A percentile compares a stretch with the other conserved stretches of the same genome.
These are phyloP conservation scores for Boechera retrofracta DNA, from an alignment of 345 rosid species.

Conservation along the genomic window DNA sequence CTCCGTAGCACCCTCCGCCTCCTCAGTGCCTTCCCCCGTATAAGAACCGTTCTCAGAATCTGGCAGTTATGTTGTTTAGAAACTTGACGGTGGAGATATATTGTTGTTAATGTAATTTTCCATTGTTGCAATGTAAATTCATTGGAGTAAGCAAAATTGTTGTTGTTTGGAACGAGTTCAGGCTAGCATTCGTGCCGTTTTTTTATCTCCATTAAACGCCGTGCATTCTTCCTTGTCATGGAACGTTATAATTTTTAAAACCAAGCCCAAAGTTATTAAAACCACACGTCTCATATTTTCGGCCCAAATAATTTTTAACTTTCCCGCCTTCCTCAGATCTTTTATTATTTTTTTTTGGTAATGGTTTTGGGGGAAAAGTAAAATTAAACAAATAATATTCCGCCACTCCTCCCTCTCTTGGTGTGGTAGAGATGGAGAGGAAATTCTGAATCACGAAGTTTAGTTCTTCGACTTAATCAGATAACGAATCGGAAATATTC, in stretches of 20 bases:
- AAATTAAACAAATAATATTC: neutral
- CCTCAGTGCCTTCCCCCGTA: constrained; percentile 32
- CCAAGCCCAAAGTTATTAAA: constrained; percentile 4
- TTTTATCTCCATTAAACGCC: too few relatives aligned
- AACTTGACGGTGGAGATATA: neutral
- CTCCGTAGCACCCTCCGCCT: constrained; percentile 37
- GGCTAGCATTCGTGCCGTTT: too few relatives aligned
- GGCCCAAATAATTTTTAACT: constrained; percentile 32
- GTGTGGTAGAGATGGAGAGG: neutral
- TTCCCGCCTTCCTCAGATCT: constrained; percentile 33
- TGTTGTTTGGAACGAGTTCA: too few relatives aligned
- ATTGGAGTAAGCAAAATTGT: too few relatives aligned
- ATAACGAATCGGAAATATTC: neutral
- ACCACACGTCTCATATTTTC: neutral
- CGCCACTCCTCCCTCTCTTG: neutral
- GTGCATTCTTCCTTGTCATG: too few relatives aligned
- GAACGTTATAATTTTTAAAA: too few relatives aligned
- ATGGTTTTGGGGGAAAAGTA: neutral
- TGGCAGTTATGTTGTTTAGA: neutral
- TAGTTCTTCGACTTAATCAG: neutral
- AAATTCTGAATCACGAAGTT: neutral
- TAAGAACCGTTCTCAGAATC: constrained; percentile 9
- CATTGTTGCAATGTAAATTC: constrained; percentile 1
- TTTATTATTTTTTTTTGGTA: neutral
- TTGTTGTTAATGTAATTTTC: constrained; percentile 15